Evolutionary conservation across 805 yeast species (phyloP).

Genomic region (Spencermartinsiella europaea): DNA sequence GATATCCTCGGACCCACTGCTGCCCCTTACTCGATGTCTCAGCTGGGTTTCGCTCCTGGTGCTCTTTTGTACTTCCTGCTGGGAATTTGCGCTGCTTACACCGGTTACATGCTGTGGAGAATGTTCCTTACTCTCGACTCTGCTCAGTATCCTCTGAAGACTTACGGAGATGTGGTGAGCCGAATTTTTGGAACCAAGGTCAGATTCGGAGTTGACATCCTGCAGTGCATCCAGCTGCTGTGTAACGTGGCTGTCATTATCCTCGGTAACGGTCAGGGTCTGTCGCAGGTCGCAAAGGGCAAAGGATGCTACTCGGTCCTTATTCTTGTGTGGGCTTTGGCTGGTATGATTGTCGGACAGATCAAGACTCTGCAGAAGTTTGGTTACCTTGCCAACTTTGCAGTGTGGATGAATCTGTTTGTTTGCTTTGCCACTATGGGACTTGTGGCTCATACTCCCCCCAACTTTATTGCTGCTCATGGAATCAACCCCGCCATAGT

Average conservation of each 20-base stretch:
- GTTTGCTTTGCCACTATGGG: conserved; percentile 43
- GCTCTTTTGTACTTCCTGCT: conserved; percentile 38
- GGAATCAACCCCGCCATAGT: conserved; percentile 2
- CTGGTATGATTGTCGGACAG: conserved; percentile 42
- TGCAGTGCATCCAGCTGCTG: conserved; percentile 41
- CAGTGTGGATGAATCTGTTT: conserved; percentile 46
- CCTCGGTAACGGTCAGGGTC: conserved; percentile 39
- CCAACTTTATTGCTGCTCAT: conserved; percentile 31
- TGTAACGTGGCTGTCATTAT: conserved; percentile 41
- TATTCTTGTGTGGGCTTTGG: conserved; percentile 40
- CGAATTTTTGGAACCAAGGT: conserved; percentile 36
- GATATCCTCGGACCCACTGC: conserved; percentile 44
- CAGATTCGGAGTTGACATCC: conserved; percentile 32
- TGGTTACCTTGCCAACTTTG: conserved; percentile 40
- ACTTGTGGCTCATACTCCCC: conserved; percentile 32
- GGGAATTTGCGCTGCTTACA: conserved; percentile 39
- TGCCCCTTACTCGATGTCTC: conserved; percentile 43
- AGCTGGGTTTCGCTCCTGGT: conserved; percentile 45
- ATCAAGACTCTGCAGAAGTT: conserved; percentile 37
- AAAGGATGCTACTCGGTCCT: conserved; percentile 38
- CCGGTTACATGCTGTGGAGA: conserved; percentile 38
- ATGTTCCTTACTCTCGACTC: conserved; percentile 38
- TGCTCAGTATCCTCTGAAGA: conserved; percentile 39
- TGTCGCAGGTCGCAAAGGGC: conserved; percentile 35
- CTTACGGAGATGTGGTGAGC: conserved; percentile 40